Conservation (phyloP, 331 rosid genomes). For the Arachis monticola region DNA sequence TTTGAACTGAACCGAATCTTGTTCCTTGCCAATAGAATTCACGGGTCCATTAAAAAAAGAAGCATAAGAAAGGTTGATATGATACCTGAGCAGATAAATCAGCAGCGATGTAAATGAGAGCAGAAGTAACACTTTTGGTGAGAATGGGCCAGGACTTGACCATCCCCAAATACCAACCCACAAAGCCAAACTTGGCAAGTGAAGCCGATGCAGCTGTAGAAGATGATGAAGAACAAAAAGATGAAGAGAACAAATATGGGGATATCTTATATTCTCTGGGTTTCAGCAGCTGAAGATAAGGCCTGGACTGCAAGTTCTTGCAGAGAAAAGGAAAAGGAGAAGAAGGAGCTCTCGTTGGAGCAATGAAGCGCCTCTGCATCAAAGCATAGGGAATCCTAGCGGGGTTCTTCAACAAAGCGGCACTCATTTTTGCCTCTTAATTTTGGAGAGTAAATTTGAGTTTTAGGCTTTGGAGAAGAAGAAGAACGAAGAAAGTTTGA, state of each 20-base stretch:
- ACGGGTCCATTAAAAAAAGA: conserved; percentile 1
- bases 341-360: conserved; percentile 31
- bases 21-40: conserved; percentile 17
- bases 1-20: neutral
- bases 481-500: neutral
- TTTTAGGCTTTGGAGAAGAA: neutral
- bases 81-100: conserved; percentile 85
- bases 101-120: conserved; percentile 77
- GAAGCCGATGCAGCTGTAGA: conserved; percentile 47
- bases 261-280: conserved; percentile 47
- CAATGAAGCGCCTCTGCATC: conserved; percentile 44
- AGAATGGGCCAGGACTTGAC: conserved; percentile 63
- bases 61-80: neutral
- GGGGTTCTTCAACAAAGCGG: conserved; percentile 45
- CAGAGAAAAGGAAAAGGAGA: conserved; percentile 31
- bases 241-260: conserved; percentile 51
- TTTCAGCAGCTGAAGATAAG: conserved; percentile 53
- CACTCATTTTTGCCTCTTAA: conserved; percentile 43
- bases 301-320: conserved; percentile 46
- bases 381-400: conserved; percentile 42
- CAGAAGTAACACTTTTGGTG: conserved; percentile 78
- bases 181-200: conserved; percentile 52
- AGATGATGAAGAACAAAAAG: conserved; percentile 59
- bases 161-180: conserved; percentile 87
- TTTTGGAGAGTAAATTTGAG: conserved; percentile 24